Percentiles rank a stretch among this genome's conserved stretches.
phyloP scores from a whole-genome alignment of 352 stramenopile genomes.

The Globisporangium splendens region DNA sequence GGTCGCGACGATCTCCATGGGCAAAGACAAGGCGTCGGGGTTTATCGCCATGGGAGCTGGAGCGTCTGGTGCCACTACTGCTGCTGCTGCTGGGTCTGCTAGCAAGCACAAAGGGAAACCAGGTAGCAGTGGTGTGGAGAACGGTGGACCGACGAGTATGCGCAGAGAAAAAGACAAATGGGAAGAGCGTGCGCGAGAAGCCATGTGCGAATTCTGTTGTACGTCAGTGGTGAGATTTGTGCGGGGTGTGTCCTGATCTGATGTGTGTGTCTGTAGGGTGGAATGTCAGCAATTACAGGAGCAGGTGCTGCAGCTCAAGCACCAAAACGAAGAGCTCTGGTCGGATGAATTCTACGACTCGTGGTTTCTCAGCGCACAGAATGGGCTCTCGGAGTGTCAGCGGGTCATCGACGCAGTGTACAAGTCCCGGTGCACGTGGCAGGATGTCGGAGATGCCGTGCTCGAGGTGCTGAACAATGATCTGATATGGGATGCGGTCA shows the following conservation, averaged over 20 bases:
- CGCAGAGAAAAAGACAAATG: conserved; percentile 65
- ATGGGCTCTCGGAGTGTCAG: conserved; percentile 41
- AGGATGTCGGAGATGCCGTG: conserved; percentile 47
- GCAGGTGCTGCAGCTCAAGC: conserved; percentile 34
- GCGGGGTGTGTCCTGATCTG: neutral
- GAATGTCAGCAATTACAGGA: conserved; percentile 54
- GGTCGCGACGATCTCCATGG: conserved; percentile 22
- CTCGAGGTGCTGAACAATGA: conserved; percentile 66
- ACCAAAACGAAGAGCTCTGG: conserved; percentile 32
- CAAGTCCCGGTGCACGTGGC: conserved; percentile 48
- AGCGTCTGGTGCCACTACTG: neutral
- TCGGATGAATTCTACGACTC: conserved; percentile 19
- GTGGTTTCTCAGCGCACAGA: conserved; percentile 44
- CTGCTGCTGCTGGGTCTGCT: too few relatives aligned
- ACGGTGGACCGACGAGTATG: conserved; percentile 10
- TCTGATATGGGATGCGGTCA: conserved; percentile 51
- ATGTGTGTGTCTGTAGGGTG: conserved; percentile 4
- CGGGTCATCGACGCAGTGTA: conserved; percentile 56
- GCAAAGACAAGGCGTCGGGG: conserved; percentile 14
- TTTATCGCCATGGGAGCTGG: neutral
- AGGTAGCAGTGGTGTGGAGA: neutral
- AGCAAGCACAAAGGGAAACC: neutral
- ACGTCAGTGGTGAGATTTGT: neutral
- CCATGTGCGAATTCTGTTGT: conserved; percentile 24
- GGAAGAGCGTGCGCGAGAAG: conserved; percentile 51